Evolutionary conservation across 306 rosid genomes (phyloP), one percentile per base, ranked within the genome.

Genomic region (Fragaria iinumae): DNA sequence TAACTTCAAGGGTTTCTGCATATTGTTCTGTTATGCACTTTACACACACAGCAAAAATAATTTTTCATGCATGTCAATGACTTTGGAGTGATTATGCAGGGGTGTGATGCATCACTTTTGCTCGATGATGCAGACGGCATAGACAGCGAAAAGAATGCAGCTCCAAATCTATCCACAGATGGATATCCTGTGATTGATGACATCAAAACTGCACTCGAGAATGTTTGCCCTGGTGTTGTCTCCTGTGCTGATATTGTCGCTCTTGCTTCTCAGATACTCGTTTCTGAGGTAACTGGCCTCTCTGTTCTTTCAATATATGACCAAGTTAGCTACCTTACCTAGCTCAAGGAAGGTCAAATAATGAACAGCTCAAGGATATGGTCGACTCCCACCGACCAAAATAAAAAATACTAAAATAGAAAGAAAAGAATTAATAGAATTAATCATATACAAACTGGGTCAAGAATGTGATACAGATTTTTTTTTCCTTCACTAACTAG

Each of bases 211-310:
- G 84, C 86, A 0, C 57, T 87, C 0, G 86, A 87, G 71, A 82
- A 75, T 63, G 88, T 67, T 48, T 87, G 90, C 43, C 90, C 88
- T 1, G 88, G 88, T 0, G 73, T 82, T 2, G 88, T 87, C 39
- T 87, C 90, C 2, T 87, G 90, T 72, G 86, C 90, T 17, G 90
- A 87, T 39, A 84, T 87, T 32, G 65, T 87, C 43, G 84, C 90
- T 34, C 41, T 87, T 71, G 70, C 85, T 36, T 45, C 90, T 27
- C 67, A 79, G 67, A 69, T 71, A 7, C 25, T 80, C 0, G 82
- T 83, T 76, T 4, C 69, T 49, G 55, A 66, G 87, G 89, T 86
- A 85, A 69, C 67, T 11, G 11, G 11, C 2, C 65, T 1, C 25
- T 57, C 17, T 60, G 6, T 60, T 29, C 38, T 60, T 27, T 11